Evolutionary conservation across 768 basidiomycete genomes (phyloP).

Genomic region (Mycena rebaudengoi): DNA sequence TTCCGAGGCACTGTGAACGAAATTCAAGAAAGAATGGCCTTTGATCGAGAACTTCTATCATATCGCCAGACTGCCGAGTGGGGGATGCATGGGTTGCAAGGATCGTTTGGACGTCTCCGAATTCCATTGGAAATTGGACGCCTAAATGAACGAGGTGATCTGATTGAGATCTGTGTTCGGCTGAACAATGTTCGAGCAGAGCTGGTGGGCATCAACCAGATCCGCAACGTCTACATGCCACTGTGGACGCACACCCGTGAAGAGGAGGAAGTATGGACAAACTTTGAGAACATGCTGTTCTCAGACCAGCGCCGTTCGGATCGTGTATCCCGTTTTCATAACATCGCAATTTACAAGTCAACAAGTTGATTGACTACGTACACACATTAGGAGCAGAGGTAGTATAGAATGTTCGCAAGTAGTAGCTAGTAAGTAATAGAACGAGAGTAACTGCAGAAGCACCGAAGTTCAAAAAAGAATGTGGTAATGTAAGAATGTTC

Average conservation of each 20-base stretch:
- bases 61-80: too few relatives aligned
- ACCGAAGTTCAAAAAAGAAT: neutral
- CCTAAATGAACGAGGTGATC: constrained; percentile 28
- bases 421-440: neutral
- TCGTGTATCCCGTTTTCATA: constrained; percentile 45
- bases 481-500: constrained; percentile 2
- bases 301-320: constrained; percentile 40
- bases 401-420: neutral
- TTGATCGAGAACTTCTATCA: too few relatives aligned
- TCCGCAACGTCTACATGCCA: constrained; percentile 48
- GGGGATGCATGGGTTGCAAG: too few relatives aligned
- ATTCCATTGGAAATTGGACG: constrained; percentile 49
- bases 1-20: too few relatives aligned
- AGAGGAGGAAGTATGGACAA: constrained; percentile 43
- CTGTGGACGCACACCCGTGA: constrained; percentile 43
- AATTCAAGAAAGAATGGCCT: too few relatives aligned
- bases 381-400: neutral
- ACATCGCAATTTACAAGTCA: constrained; percentile 28
- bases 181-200: constrained; percentile 45
- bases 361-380: neutral
- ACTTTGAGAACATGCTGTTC: constrained; percentile 50
- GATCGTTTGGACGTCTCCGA: constrained; percentile 53
- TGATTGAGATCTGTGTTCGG: constrained; percentile 46
- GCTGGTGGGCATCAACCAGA: constrained; percentile 52
- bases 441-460: neutral